These are phyloP conservation scores for Dryadomyces quercivorus DNA, from an alignment of 2,329 filamentous ascomycete species.

Conservation along the genomic window DNA sequence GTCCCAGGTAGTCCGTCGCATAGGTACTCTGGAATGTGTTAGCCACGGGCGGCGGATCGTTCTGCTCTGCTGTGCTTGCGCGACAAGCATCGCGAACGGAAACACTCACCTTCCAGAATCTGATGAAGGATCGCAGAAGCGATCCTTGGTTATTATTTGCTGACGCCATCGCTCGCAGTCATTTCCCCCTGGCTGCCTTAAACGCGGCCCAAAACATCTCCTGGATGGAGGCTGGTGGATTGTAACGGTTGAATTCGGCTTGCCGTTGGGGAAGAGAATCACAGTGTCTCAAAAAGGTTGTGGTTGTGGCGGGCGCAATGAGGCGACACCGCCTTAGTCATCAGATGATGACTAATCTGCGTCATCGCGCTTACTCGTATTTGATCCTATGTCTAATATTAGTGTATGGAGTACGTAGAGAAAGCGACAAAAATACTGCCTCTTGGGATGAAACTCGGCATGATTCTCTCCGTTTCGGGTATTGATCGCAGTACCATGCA, in stretches of 20 bases:
- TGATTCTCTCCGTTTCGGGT: no score
- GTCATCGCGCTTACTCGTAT: no score
- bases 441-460: no score
- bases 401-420: no score
- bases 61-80: not conserved
- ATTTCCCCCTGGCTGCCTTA: constrained; percentile 27
- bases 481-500: no score
- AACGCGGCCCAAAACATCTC: constrained; percentile 25
- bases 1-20: constrained; percentile 76
- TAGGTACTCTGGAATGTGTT: constrained; percentile 54
- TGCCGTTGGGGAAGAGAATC: not conserved
- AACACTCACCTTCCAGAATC: constrained; percentile 33
- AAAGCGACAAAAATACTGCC: no score
- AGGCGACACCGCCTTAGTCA: not conserved
- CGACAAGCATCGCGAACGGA: not conserved
- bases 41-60: not conserved
- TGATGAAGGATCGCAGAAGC: constrained; percentile 21
- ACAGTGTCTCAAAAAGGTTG: not conserved
- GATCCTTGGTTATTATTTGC: constrained; percentile 5
- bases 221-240: not conserved
- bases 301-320: no score
- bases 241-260: not conserved
- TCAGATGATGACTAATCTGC: no score
- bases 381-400: no score
- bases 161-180: constrained; percentile 30